Evolutionary conservation across 176 grass and related monocot genomes (phyloP).

Genomic region (Bolboschoenus planiculmis): DNA sequence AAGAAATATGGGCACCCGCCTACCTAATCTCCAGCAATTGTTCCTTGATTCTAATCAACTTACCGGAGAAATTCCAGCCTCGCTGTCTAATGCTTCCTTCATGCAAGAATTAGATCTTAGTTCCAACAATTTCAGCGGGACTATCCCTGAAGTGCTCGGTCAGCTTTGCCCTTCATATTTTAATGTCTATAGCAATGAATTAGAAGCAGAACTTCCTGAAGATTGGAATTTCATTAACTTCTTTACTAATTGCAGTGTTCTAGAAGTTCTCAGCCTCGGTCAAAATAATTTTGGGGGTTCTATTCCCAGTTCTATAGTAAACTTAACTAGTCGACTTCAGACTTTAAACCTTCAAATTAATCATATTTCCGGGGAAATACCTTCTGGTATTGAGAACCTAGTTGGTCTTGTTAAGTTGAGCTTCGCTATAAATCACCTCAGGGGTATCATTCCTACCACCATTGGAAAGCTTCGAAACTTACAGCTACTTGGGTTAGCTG

Average conservation of each 20-base stretch:
- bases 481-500: neutral
- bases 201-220: neutral
- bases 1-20: neutral
- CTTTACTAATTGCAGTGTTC: neutral
- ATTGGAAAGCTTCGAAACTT: constrained; percentile 27
- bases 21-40: neutral
- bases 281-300: neutral
- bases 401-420: neutral
- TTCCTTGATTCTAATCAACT: neutral
- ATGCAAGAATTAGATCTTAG: neutral
- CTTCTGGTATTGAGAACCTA: constrained; percentile 22
- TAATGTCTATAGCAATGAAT: neutral
- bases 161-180: neutral
- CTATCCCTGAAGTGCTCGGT: neutral
- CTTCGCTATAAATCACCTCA: neutral
- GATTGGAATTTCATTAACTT: neutral
- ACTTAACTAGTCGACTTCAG: neutral
- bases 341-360: neutral
- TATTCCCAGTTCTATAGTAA: neutral
- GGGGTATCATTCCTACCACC: constrained; percentile 20
- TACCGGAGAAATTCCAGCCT: neutral
- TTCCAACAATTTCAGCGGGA: neutral
- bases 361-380: constrained; percentile 14
- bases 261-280: neutral
- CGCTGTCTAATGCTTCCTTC: neutral